Percentiles rank a stretch among this genome's conserved stretches.
phyloP scores from a whole-genome alignment of 106 monocot species.

The Dendrobium nobile region DNA sequence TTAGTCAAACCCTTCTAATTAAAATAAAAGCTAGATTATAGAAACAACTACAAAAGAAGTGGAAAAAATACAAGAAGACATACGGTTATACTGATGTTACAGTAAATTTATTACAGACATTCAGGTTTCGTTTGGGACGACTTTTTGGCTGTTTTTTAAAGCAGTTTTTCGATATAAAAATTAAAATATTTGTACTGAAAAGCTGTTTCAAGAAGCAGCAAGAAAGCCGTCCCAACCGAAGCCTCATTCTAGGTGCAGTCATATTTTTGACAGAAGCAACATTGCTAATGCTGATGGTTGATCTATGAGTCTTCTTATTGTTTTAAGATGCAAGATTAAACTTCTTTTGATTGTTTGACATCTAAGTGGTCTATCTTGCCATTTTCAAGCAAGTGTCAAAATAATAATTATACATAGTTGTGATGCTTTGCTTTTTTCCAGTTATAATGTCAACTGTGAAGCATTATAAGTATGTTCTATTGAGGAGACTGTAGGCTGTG shows the following conservation, averaged over 20 bases:
- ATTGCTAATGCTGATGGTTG: not conserved
- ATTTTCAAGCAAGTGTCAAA: not conserved
- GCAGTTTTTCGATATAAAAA: too few relatives aligned
- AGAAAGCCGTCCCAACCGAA: too few relatives aligned
- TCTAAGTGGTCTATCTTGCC: not conserved
- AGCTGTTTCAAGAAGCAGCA: too few relatives aligned
- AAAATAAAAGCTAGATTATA: not conserved
- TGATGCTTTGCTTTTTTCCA: not conserved
- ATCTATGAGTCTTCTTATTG: not conserved
- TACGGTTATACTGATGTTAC: not conserved
- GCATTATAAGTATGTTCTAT: not conserved
- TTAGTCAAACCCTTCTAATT: not conserved
- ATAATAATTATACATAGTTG: not conserved
- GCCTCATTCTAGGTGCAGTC: not conserved
- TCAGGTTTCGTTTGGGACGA: too few relatives aligned
- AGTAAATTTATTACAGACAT: not conserved
- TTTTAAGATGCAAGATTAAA: not conserved
- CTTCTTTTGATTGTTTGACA: constrained; percentile 1
- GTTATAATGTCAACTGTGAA: not conserved
- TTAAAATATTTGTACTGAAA: too few relatives aligned
- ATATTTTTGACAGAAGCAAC: not conserved
- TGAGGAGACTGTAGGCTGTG: too few relatives aligned
- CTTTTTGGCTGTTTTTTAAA: too few relatives aligned
- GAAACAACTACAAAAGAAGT: not conserved
- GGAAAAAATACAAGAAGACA: not conserved